phyloP scores from a whole-genome alignment of 306 rosid genomes.

The Lathyrus tuberosus region DNA sequence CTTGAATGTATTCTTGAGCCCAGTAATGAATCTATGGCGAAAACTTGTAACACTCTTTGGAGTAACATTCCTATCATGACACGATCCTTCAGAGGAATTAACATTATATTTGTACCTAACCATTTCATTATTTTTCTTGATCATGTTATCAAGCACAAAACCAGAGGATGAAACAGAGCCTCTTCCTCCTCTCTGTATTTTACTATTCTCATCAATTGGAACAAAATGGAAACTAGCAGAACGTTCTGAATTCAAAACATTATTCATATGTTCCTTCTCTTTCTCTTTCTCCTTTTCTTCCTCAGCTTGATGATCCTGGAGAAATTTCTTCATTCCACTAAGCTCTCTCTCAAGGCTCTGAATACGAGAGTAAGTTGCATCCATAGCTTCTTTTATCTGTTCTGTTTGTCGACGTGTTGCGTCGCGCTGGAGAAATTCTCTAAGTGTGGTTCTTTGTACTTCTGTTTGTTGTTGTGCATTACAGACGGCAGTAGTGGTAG shows the following conservation, averaged over 20 bases:
- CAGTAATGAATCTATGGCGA: slow-evolving; percentile 53
- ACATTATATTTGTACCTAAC: slow-evolving; percentile 14
- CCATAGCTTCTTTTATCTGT: slow-evolving; percentile 63
- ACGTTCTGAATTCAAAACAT: slow-evolving; percentile 43
- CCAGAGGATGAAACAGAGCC: slow-evolving; percentile 59
- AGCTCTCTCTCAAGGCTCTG: slow-evolving; percentile 69
- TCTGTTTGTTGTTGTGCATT: background rate
- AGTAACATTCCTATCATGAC: background rate
- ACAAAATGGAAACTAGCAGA: slow-evolving; percentile 69
- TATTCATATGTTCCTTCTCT: background rate
- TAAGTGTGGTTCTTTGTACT: slow-evolving; percentile 46
- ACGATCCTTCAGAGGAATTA: slow-evolving; percentile 17
- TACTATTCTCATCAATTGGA: slow-evolving; percentile 14
- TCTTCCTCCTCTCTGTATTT: slow-evolving; percentile 55
- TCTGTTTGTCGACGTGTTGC: slow-evolving; percentile 50
- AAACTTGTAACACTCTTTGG: slow-evolving; percentile 42
- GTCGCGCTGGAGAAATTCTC: slow-evolving; percentile 63
- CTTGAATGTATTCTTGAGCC: slow-evolving; percentile 63
- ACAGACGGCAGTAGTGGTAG: background rate
- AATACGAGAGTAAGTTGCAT: slow-evolving; percentile 66
- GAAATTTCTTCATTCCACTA: slow-evolving; percentile 56
- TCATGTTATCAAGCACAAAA: slow-evolving; percentile 33
- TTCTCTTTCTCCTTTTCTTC: slow-evolving; percentile 4
- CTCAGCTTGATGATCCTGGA: slow-evolving; percentile 42
- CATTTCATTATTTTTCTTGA: background rate